Conservation (phyloP, 1,284 basidiomycete species). For the Porodaedalea pini region DNA sequence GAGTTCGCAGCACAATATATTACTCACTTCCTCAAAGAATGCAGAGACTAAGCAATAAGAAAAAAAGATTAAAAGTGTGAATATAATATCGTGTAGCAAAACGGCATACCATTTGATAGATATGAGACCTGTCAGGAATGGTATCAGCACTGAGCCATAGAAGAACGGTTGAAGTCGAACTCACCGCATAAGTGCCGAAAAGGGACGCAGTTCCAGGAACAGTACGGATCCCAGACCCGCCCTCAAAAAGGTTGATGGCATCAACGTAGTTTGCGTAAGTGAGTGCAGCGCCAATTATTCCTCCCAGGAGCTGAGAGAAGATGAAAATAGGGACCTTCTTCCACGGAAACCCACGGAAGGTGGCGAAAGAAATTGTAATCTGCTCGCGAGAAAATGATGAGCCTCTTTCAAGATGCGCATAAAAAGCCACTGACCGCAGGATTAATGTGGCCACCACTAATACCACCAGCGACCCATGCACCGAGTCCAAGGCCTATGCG, state of each 20-base stretch:
- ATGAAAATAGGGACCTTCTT: constrained; percentile 74
- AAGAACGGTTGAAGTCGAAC: constrained; percentile 37
- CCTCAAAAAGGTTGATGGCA: constrained; percentile 70
- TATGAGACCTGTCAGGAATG: neutral
- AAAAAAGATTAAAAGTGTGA: neutral
- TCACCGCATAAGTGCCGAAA: constrained; percentile 69
- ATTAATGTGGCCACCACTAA: constrained; percentile 77
- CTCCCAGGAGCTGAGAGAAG: constrained; percentile 69
- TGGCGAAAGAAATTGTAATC: constrained; percentile 66
- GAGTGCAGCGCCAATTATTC: constrained; percentile 59
- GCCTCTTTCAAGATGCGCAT: neutral
- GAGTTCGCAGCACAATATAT: neutral
- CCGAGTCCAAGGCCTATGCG: constrained; percentile 50
- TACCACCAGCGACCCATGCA: constrained; percentile 61
- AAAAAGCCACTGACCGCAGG: constrained; percentile 50
- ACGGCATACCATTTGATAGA: constrained; percentile 2
- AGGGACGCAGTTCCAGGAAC: constrained; percentile 61
- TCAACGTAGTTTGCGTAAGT: constrained; percentile 77
- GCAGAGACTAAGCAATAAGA: constrained; percentile 9
- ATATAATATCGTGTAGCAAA: neutral
- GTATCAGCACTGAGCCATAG: neutral
- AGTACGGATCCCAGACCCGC: constrained; percentile 56
- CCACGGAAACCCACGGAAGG: constrained; percentile 74
- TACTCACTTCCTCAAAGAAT: constrained; percentile 18
- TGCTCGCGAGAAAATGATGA: constrained; percentile 22